Conservation (phyloP, 2,329 filamentous ascomycete genomes). For the Ceratocystis colombiana region DNA sequence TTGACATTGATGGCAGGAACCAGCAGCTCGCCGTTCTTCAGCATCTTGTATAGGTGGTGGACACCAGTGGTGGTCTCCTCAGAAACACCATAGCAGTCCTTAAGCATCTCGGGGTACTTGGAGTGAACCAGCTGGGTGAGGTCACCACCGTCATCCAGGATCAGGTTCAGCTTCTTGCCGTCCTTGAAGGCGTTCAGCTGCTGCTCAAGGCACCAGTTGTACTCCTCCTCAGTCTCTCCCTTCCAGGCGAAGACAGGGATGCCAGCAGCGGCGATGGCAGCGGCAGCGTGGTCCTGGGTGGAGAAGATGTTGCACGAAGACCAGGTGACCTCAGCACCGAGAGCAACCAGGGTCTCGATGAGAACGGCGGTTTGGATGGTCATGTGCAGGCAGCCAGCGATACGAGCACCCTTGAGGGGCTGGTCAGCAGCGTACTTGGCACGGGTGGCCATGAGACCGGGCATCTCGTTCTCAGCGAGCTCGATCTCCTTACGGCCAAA, state of each 20-base stretch:
- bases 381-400: constrained; percentile 98
- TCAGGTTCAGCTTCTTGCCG: constrained; percentile 91
- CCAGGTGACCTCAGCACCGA: constrained; percentile 98
- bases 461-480: constrained; percentile 94
- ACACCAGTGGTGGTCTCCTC: constrained; percentile 99
- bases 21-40: constrained; percentile 81
- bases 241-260: constrained; percentile 74
- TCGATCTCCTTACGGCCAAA: constrained; percentile 99
- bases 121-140: constrained; percentile 90
- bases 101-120: constrained; percentile 97
- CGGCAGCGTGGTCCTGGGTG: constrained; percentile 95
- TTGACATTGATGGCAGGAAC: constrained; percentile 99
- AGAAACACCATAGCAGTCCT: constrained; percentile 95
- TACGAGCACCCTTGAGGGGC: constrained; percentile 86
- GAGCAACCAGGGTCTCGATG: constrained; percentile 89
- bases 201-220: constrained; percentile 99
- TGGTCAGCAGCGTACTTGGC: constrained; percentile 85
- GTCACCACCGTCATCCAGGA: constrained; percentile 97
- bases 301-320: constrained; percentile 99
- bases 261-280: constrained; percentile 87
- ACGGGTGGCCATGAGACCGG: constrained; percentile 92
- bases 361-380: constrained; percentile 99
- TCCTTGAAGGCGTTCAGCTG: constrained; percentile 96
- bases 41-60: constrained; percentile 97
- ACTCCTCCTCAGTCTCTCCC: constrained; percentile 98